phyloP scores from a whole-genome alignment of 2,329 filamentous ascomycete genomes.

The Pseudogymnoascus sp. region DNA sequence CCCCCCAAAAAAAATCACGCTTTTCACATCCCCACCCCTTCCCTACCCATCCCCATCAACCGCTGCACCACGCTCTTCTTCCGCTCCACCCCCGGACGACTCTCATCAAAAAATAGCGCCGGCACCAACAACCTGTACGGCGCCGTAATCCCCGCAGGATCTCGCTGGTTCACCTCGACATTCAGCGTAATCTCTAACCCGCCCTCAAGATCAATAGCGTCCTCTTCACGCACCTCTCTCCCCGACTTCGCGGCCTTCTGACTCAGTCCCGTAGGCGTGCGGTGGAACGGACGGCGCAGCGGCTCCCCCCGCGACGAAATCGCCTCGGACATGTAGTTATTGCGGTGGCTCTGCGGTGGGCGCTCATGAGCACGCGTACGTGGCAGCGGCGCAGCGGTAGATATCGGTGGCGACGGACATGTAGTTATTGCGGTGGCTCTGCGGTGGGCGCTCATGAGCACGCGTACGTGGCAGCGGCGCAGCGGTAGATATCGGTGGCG shows the following conservation, averaged over 20 bases:
- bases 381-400: no score
- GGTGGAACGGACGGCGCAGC: conserved; percentile 43
- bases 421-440: background rate
- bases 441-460: background rate
- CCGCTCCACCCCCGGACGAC: background rate
- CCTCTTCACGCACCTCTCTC: conserved; percentile 34
- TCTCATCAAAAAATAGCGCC: background rate
- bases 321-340: no score
- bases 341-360: no score
- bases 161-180: conserved; percentile 76
- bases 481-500: background rate
- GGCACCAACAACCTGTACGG: conserved; percentile 85
- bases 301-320: conserved; percentile 12
- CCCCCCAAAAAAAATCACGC: background rate
- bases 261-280: conserved; percentile 62
- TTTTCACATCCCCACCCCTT: background rate
- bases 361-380: no score
- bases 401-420: no score
- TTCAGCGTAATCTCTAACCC: conserved; percentile 84
- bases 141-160: conserved; percentile 79
- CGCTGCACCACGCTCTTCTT: conserved; percentile 5
- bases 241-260: conserved; percentile 50
- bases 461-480: background rate
- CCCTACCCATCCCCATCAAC: background rate
- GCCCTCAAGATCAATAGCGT: conserved; percentile 67